Conservation (phyloP, 106 monocot genomes). For the Posidonia australis region DNA sequence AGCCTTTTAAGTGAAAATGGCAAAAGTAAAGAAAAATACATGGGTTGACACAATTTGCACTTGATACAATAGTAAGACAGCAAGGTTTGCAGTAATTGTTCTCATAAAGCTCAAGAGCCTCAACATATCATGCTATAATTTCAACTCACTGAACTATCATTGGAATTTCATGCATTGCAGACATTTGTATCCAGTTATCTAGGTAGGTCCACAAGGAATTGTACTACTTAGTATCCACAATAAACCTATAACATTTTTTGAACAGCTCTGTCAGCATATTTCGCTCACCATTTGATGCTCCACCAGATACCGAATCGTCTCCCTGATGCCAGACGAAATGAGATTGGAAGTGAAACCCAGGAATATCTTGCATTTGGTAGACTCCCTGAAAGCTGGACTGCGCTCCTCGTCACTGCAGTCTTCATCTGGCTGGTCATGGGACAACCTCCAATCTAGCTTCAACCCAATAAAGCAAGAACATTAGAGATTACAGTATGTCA, state of each 20-base stretch:
- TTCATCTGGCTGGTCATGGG: slow-evolving; percentile 32
- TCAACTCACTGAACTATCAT: neutral
- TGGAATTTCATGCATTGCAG: neutral
- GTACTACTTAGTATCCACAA: too few species aligned
- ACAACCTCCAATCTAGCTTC: slow-evolving; percentile 21
- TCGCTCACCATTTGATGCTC: slow-evolving; percentile 4
- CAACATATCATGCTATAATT: neutral
- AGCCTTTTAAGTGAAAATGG: too few species aligned
- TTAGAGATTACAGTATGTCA: too few species aligned
- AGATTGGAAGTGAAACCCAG: slow-evolving; percentile 94
- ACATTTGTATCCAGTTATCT: neutral
- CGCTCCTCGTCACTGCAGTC: slow-evolving; percentile 64
- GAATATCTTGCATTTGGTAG: slow-evolving; percentile 88
- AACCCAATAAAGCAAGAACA: neutral
- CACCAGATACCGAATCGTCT: neutral
- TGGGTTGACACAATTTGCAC: too few species aligned
- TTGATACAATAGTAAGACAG: too few species aligned
- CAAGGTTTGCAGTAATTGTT: too few species aligned
- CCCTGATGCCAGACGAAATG: slow-evolving; percentile 67
- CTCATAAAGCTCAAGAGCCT: too few species aligned
- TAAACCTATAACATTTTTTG: too few species aligned
- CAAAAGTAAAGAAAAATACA: too few species aligned
- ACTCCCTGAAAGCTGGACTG: slow-evolving; percentile 52
- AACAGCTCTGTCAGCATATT: too few species aligned
- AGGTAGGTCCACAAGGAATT: neutral